Conservation (phyloP, 176 grass and related monocot genomes). For the Miscanthus lutarioriparius region DNA sequence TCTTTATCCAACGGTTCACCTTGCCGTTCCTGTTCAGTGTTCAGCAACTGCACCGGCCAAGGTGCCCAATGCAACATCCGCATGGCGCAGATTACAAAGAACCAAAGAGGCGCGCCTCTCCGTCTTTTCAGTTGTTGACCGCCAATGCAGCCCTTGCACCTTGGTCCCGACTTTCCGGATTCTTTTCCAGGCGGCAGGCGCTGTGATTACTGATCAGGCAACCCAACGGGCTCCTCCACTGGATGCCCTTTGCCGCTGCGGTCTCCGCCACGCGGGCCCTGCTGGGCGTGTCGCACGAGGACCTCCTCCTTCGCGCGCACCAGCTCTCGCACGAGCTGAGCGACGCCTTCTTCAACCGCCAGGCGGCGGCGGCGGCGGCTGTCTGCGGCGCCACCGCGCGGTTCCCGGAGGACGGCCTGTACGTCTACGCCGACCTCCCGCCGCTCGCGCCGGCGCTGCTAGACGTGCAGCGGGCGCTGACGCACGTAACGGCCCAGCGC, state of each 20-base stretch:
- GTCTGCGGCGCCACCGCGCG: not conserved
- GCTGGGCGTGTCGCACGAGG: conserved; percentile 10
- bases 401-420: conserved; percentile 6
- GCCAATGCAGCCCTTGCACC: too few relatives aligned
- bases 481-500: not conserved
- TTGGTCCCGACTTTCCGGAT: too few relatives aligned
- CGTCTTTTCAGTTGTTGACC: too few relatives aligned
- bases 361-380: not conserved
- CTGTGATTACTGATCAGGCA: too few relatives aligned
- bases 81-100: not conserved
- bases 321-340: not conserved
- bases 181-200: too few relatives aligned
- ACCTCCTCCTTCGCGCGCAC: not conserved
- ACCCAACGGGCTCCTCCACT: too few relatives aligned
- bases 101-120: too few relatives aligned
- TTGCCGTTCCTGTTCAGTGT: not conserved
- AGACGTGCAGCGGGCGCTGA: not conserved
- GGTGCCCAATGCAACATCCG: not conserved
- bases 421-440: conserved; percentile 22
- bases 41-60: not conserved
- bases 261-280: not conserved
- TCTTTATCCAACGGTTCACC: too few relatives aligned
- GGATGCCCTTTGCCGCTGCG: not conserved
- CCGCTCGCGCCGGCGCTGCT: not conserved
- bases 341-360: not conserved